Base-by-base conservation (phyloP, 768 basidiomycete species). In the Tylopilus sp. region DNA sequence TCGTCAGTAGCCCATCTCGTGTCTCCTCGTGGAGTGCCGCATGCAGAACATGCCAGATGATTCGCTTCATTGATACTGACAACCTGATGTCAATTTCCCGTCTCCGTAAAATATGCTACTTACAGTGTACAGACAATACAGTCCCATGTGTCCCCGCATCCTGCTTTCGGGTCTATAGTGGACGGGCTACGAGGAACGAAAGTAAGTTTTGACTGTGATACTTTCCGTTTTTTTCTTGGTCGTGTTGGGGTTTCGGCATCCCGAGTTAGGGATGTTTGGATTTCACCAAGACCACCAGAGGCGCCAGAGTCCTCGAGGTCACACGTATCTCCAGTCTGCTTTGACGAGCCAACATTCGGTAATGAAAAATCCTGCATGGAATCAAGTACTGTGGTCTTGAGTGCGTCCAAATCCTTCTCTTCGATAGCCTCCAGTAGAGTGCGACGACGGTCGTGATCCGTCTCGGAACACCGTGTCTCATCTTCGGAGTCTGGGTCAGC, bases 71-170 rank as follows among this genome's bases (percentile, higher is more conserved):
- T 87, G 47, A 74, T 58, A 40, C 84, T 86, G 53, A n/a, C 3
- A 5, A 38, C 34, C 55, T 11, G 61, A 13, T 42, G 43, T 57
- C n/a, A 17, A 42, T 29, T 9, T 36, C 21, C n/a, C 13, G 30
- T 45, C 25, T 40, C 16, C 19, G 21, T 45, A 26, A 55, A n/a
- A 24, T 17, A 44, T 26, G 30, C 2, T 16, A 10, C 85, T 69
- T 62, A 87, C 86, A 88, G 64, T 7, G 86, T 89, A 54, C 86
- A 89, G 21, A 81, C 71, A 13, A 70, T 58, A 60, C 86, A 89
- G 37, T 63, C 63, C 86, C 86, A 87, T 17, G 12, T 6, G 16
- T 58, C 51, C 21, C 47, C 49, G 19, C 69, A 61, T 63, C 79
- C 77, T 37, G 25, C n/a, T 11, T 48, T 31, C 14, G 29, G 19